A percentile compares a stretch with the other conserved stretches of the same genome.
Conservation (phyloP, 106 monocot species). For the Gastrodia elata region DNA sequence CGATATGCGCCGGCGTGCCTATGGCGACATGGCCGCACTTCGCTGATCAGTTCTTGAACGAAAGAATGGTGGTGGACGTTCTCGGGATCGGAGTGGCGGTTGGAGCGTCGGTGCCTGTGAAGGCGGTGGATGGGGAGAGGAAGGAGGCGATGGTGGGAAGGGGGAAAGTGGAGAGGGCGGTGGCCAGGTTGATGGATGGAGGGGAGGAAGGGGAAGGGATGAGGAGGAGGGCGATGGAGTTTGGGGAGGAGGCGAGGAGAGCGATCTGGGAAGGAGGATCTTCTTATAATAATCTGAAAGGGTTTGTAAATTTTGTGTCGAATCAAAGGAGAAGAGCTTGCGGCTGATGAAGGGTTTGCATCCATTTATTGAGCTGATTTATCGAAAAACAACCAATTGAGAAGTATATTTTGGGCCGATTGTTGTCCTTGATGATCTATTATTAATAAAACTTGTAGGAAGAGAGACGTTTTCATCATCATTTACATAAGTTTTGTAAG, state of each 20-base stretch:
- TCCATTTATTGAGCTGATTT: too few species aligned
- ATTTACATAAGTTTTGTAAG: too few species aligned
- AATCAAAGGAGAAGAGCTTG: too few species aligned
- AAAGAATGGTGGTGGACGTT: conserved; percentile 17
- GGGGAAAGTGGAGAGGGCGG: conserved; percentile 3
- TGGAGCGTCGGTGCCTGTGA: conserved; percentile 1
- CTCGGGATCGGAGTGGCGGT: conserved; percentile 9
- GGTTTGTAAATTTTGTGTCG: conserved; percentile 1
- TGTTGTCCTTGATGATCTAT: too few species aligned
- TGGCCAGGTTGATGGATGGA: conserved; percentile 2
- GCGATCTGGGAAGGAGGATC: conserved; percentile 16
- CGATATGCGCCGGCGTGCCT: conserved; percentile 10
- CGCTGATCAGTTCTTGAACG: conserved; percentile 22
- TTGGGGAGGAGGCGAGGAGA: conserved; percentile 6
- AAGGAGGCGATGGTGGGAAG: conserved; percentile 2
- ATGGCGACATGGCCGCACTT: conserved; percentile 25
- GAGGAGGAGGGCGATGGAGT: conserved; percentile 8
- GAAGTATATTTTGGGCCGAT: too few species aligned
- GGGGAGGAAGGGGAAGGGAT: conserved; percentile 5
- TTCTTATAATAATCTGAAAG: conserved; percentile 9
- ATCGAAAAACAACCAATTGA: too few species aligned
- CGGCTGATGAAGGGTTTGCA: too few species aligned
- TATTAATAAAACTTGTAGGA: too few species aligned
- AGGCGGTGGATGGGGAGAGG: not conserved
- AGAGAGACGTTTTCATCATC: too few species aligned